Evolutionary conservation across 73 alveolate species (phyloP).

Genomic region (Paramecium bursaria): DNA sequence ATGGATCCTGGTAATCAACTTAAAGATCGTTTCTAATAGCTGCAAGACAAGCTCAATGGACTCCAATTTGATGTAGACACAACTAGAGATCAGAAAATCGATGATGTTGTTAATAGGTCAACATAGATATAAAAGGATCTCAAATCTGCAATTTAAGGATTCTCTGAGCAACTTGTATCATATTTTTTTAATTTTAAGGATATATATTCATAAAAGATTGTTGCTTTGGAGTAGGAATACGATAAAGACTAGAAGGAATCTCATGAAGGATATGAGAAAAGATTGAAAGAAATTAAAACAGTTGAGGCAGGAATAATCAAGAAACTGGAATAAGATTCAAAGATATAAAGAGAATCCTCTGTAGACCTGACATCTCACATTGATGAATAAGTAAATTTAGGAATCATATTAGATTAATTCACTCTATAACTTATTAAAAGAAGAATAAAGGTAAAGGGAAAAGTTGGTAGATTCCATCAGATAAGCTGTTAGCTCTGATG

Average conservation of each 20-base stretch:
- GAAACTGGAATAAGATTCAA: conserved; percentile 13
- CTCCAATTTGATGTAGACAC: conserved; percentile 47
- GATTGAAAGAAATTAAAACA: conserved; percentile 29
- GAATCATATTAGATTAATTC: neutral
- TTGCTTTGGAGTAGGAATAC: neutral
- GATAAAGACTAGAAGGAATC: conserved; percentile 41
- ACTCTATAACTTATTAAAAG: neutral
- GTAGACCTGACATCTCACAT: neutral
- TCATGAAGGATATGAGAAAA: conserved; percentile 2
- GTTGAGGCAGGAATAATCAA: neutral
- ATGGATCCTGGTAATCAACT: conserved; percentile 57
- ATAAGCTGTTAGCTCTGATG: conserved; percentile 1
- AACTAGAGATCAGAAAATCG: conserved; percentile 47
- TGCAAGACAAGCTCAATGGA: conserved; percentile 5
- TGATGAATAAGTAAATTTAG: conserved; percentile 19
- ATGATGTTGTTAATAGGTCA: conserved; percentile 15
- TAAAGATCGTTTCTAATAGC: conserved; percentile 34
- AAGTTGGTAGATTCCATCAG: conserved; percentile 2
- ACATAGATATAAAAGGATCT: neutral
- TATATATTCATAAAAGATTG: neutral
- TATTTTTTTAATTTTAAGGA: neutral
- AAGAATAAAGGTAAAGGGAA: neutral
- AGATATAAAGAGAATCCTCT: neutral
- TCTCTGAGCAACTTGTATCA: conserved; percentile 35
- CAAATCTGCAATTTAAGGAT: neutral